A percentile compares a stretch with the other conserved stretches of the same genome.
Evolutionary conservation across 139 green algal species (phyloP).

Genomic region (Trebouxia sp.): DNA sequence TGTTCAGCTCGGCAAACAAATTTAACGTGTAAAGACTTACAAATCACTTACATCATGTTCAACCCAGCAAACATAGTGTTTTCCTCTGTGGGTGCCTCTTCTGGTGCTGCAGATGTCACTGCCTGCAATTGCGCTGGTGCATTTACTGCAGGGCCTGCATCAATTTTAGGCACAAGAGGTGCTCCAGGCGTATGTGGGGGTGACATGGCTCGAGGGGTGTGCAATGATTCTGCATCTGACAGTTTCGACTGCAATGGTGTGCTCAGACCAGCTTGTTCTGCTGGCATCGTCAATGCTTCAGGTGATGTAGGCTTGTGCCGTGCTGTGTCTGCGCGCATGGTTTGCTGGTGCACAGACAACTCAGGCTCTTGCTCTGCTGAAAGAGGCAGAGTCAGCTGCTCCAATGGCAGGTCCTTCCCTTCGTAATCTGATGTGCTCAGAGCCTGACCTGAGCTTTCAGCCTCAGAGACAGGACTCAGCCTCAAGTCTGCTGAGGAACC

Average conservation of each 20-base stretch:
- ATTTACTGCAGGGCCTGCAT: conserved; percentile 9
- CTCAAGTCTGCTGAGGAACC: not conserved
- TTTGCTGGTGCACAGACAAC: too few relatives aligned
- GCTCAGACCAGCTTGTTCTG: too few relatives aligned
- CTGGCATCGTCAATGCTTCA: too few relatives aligned
- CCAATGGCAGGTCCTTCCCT: not conserved
- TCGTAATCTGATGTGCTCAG: not conserved
- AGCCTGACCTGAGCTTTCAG: not conserved
- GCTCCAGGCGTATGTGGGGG: not conserved
- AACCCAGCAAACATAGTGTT: conserved; percentile 4
- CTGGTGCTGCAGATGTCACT: too few relatives aligned
- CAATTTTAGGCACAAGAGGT: conserved; percentile 6
- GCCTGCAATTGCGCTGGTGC: not conserved
- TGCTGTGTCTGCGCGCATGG: too few relatives aligned
- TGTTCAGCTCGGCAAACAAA: too few relatives aligned
- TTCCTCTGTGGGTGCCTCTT: not conserved
- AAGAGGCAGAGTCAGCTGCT: not conserved
- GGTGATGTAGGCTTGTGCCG: too few relatives aligned
- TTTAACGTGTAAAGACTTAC: not conserved
- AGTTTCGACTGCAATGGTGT: not conserved
- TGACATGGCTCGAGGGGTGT: not conserved
- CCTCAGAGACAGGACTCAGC: conserved; percentile 1
- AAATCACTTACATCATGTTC: not conserved
- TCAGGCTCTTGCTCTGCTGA: too few relatives aligned
- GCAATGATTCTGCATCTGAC: not conserved